phyloP scores from a whole-genome alignment of 2,329 filamentous ascomycete species.

The Trichoderma guizhouense region DNA sequence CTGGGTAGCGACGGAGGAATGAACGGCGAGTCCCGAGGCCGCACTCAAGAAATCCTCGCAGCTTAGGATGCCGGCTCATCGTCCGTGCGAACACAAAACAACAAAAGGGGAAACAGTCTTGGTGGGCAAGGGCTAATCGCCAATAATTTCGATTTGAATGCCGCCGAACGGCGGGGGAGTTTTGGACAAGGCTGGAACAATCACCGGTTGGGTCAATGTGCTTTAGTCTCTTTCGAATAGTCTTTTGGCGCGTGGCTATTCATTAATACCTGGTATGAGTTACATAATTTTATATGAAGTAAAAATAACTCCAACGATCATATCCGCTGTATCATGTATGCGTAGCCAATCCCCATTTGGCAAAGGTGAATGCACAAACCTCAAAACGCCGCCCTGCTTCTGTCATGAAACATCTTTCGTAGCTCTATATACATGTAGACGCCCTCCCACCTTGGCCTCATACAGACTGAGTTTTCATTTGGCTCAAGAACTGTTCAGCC shows the following conservation, averaged over 20 bases:
- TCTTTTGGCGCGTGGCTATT: constrained; percentile 29
- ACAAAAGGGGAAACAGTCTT: constrained; percentile 13
- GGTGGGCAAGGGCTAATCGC: constrained; percentile 13
- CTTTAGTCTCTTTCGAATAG: constrained; percentile 26
- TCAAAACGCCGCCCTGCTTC: not conserved
- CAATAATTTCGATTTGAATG: constrained; percentile 18
- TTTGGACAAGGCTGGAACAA: constrained; percentile 19
- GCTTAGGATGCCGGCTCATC: not conserved
- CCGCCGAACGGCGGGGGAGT: constrained; percentile 29
- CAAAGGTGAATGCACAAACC: not conserved
- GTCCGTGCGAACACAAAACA: not conserved
- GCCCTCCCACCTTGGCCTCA: not conserved
- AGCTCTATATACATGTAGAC: not conserved
- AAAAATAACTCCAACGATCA: not conserved
- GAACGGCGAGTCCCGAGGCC: constrained; percentile 56
- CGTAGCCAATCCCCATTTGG: not conserved
- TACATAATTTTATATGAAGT: not conserved
- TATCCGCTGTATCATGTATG: not conserved
- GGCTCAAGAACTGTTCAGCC: constrained; percentile 70
- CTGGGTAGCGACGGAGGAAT: constrained; percentile 51
- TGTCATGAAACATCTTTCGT: not conserved
- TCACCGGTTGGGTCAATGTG: constrained; percentile 19
- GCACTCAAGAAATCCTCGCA: constrained; percentile 49
- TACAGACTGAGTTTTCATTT: constrained; percentile 34
- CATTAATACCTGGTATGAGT: constrained; percentile 27